These are phyloP conservation scores for Mycena vulgaris DNA, from an alignment of 768 basidiomycete genomes.

Conservation along the genomic window DNA sequence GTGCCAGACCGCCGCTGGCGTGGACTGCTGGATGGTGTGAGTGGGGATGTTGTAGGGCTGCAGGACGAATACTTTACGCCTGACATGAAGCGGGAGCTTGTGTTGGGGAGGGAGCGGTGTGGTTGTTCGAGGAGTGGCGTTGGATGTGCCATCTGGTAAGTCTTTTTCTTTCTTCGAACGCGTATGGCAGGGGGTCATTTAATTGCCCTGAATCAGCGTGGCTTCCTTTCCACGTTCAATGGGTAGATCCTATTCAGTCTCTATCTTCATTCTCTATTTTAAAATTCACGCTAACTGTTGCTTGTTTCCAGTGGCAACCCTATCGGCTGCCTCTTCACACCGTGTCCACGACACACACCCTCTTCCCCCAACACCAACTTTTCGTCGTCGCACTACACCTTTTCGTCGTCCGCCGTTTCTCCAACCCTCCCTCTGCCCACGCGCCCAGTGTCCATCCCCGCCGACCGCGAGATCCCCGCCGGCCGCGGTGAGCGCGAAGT, in stretches of 20 bases:
- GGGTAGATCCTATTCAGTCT: no score
- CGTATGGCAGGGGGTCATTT: no score
- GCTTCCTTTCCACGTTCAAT: no score
- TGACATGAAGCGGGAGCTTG: constrained; percentile 30
- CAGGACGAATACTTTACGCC: constrained; percentile 28
- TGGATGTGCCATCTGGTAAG: constrained; percentile 36
- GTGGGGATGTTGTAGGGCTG: constrained; percentile 16
- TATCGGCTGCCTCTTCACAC: constrained; percentile 31
- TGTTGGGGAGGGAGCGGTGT: constrained; percentile 31
- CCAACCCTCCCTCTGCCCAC: constrained; percentile 28
- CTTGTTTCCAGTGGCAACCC: constrained; percentile 27
- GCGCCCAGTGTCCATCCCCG: not conserved
- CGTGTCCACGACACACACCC: constrained; percentile 27
- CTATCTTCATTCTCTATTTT: not conserved
- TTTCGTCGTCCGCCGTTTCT: constrained; percentile 33
- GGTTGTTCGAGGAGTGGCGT: constrained; percentile 32
- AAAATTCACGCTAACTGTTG: not conserved
- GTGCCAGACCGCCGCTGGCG: constrained; percentile 30
- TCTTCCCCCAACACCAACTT: constrained; percentile 11
- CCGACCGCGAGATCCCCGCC: constrained; percentile 1
- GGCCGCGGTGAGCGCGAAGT: constrained; percentile 23
- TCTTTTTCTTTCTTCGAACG: no score
- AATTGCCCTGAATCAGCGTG: no score
- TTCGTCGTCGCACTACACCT: constrained; percentile 32
- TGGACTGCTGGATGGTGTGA: constrained; percentile 25